Percentiles rank a stretch among this genome's conserved stretches.
These are phyloP conservation scores for Fusarium agapanthi DNA, from an alignment of 2,329 filamentous ascomycete genomes.

Conservation along the genomic window DNA sequence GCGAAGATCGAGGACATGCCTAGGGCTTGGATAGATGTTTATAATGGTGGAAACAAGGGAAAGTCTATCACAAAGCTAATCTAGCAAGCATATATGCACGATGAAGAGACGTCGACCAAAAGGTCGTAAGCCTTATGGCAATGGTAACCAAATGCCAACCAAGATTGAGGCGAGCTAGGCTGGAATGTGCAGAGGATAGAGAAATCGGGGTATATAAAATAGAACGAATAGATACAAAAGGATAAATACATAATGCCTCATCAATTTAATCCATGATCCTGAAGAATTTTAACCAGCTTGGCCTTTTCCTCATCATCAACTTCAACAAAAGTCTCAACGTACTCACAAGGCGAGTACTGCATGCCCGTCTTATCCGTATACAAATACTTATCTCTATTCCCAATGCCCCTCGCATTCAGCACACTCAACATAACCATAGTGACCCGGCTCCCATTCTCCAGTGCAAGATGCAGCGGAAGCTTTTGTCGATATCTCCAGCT, in stretches of 20 bases:
- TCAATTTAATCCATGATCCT: not conserved
- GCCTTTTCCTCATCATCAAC: constrained; percentile 8
- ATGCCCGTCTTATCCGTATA: constrained; percentile 11
- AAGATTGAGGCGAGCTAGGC: no score
- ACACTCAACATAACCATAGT: constrained; percentile 6
- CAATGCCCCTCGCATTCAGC: not conserved
- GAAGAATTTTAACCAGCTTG: not conserved
- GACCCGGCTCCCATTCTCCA: constrained; percentile 7
- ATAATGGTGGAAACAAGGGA: constrained; percentile 9
- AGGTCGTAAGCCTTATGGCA: not conserved
- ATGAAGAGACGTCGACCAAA: no score
- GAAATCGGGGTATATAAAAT: not conserved
- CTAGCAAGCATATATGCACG: not conserved
- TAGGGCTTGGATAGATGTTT: constrained; percentile 10
- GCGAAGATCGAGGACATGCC: constrained; percentile 22
- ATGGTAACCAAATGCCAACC: no score
- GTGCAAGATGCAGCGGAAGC: constrained; percentile 2
- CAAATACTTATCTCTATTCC: not conserved
- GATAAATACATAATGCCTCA: not conserved
- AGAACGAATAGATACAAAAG: not conserved
- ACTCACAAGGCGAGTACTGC: constrained; percentile 11
- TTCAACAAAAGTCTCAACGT: constrained; percentile 14
- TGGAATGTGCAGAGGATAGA: not conserved
- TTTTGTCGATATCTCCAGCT: constrained; percentile 12
- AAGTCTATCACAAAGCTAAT: constrained; percentile 20